Evolutionary conservation across 345 rosid genomes (phyloP), one percentile per base, ranked within the genome.

Genomic region (Salix arbutifolia): DNA sequence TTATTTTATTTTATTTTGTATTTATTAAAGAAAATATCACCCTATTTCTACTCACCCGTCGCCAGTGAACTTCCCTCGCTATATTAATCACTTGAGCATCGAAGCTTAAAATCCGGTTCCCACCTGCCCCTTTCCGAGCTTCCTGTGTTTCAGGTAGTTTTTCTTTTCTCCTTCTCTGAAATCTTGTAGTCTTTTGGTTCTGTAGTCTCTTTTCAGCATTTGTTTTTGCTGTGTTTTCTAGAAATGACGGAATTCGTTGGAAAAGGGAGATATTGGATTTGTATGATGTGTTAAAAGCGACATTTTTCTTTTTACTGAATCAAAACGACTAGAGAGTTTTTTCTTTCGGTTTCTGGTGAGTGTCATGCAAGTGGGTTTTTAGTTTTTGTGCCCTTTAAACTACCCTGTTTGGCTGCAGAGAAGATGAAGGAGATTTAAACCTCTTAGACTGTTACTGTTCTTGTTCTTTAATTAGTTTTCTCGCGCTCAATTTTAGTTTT

Each of bases 361-460:
- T 14, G 26, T 38, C 6, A 25, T 68, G 28, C 16, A 11, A 12
- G 52, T 23, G 19, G 19, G 5, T 0, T 19, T 4, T 8, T 30
- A 19, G 18, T 33, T 3, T 8, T 23, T 26, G 66, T 7, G 31
- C 6, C n/a, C 35, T 65, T 30, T 25, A 62, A 38, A 12, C 14
- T 62, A 25, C 2, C 42, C 28, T 62, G 76, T 42, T 42, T 73
- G 58, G 77, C 8, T 65, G 46, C 48, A 19, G 42, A 65, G 77
- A 62, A 65, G 26, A 46, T 65, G 46, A 28, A 65, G 6, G 38
- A 2, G 10, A 23, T n/a, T 56, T 26, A 38, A 17, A 4, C 26
- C 64, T 13, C 17, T 17, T 3, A 18, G 18, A 33, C 21, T 0
- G 11, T 0, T n/a, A 21, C 1, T 5, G 2, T 5, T 6, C 21